Percentiles rank a stretch among this genome's conserved stretches.
phyloP scores from a whole-genome alignment of 1,284 basidiomycete genomes.

The Porodaedalea pini region DNA sequence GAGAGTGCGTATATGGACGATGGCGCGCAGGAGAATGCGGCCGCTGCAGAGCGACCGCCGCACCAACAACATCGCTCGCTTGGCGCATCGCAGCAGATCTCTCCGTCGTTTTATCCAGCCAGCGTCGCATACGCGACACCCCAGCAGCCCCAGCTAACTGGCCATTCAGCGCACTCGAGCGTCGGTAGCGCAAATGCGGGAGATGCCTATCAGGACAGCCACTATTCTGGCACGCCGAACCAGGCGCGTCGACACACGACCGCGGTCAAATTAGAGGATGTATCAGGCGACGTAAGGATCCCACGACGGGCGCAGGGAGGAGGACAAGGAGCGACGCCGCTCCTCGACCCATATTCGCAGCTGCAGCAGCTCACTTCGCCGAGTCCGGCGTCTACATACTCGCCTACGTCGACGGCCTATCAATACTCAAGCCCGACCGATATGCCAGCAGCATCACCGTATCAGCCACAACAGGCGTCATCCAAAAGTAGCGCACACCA shows the following conservation, averaged over 20 bases:
- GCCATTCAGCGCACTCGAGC: constrained; percentile 35
- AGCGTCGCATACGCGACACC: constrained; percentile 49
- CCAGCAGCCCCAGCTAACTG: constrained; percentile 22
- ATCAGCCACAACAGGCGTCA: constrained; percentile 53
- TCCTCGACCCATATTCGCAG: constrained; percentile 65
- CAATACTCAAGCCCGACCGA: constrained; percentile 51
- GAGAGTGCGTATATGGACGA: constrained; percentile 56
- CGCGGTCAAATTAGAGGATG: constrained; percentile 40
- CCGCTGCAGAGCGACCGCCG: constrained; percentile 2
- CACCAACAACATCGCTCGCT: constrained; percentile 20
- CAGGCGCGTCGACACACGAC: constrained; percentile 55
- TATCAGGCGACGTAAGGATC: constrained; percentile 8
- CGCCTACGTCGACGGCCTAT: constrained; percentile 39
- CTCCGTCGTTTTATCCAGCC: constrained; percentile 53
- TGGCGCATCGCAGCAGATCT: constrained; percentile 22
- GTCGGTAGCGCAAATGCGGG: constrained; percentile 35
- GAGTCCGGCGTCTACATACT: constrained; percentile 17
- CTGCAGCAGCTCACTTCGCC: constrained; percentile 62
- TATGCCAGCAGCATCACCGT: constrained; percentile 41
- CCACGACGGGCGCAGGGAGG: constrained; percentile 44
- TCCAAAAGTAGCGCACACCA: constrained; percentile 57
- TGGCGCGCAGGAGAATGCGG: constrained; percentile 6
- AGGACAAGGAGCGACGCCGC: constrained; percentile 37
- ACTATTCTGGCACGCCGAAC: constrained; percentile 51
- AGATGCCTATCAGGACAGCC: constrained; percentile 62